phyloP scores from a whole-genome alignment of 306 rosid species.

The Sophora flavescens region DNA sequence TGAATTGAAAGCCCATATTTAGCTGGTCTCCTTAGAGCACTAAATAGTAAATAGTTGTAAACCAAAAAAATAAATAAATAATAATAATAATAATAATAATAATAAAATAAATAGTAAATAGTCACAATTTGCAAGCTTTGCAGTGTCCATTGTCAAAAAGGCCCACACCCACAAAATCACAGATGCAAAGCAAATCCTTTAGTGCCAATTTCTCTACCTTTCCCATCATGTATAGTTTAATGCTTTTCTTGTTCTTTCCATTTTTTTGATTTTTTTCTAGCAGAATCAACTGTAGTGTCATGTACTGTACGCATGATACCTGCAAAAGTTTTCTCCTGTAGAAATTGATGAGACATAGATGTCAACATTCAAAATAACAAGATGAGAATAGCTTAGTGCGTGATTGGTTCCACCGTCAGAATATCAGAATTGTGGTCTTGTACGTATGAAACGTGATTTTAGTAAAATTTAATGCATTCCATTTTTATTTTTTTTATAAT shows the following conservation, averaged over 20 bases:
- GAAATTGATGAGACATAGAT: neutral
- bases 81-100: too few relatives aligned
- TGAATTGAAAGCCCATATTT: conserved; percentile 29
- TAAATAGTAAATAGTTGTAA: neutral
- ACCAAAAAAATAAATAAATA: too few relatives aligned
- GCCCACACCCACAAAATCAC: conserved; percentile 3
- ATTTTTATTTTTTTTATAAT: too few relatives aligned
- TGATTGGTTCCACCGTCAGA: too few relatives aligned
- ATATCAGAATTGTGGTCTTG: too few relatives aligned
- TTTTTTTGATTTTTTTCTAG: neutral
- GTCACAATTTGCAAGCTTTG: conserved; percentile 1
- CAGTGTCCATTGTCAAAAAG: neutral
- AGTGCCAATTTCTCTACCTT: neutral
- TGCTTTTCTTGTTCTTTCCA: neutral
- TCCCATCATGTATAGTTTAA: conserved; percentile 11
- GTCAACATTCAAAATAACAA: neutral
- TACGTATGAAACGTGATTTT: too few relatives aligned
- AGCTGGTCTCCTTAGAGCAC: conserved; percentile 32
- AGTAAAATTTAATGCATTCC: too few relatives aligned
- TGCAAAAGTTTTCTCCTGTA: neutral
- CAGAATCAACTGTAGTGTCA: neutral
- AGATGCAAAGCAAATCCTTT: neutral
- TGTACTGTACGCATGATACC: conserved; percentile 15
- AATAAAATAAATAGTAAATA: neutral
- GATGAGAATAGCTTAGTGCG: too few relatives aligned